phyloP scores from a whole-genome alignment of 1,284 basidiomycete genomes.

The Malassezia vespertilionis region DNA sequence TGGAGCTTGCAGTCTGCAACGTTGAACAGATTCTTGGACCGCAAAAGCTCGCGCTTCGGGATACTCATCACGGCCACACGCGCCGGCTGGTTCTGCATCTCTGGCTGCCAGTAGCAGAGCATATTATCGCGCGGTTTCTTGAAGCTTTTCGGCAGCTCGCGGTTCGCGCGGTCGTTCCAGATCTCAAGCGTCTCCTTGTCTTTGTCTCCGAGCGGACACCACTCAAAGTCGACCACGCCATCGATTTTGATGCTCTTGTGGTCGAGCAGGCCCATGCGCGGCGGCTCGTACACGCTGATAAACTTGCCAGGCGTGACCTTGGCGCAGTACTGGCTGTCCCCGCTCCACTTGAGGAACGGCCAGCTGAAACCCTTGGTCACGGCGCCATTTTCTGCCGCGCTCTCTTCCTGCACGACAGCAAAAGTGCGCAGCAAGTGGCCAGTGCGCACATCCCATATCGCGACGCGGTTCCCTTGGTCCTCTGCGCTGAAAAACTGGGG shows the following conservation, averaged over 20 bases:
- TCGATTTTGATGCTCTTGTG: constrained; percentile 98
- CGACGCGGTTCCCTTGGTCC: constrained; percentile 93
- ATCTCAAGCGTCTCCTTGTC: constrained; percentile 49
- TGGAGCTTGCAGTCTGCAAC: constrained; percentile 96
- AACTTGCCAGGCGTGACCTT: constrained; percentile 76
- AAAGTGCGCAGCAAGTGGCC: constrained; percentile 87
- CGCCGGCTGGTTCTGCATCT: constrained; percentile 88
- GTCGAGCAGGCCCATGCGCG: constrained; percentile 83
- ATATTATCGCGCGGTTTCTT: constrained; percentile 69
- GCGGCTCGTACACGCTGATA: constrained; percentile 93
- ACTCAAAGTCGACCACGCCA: constrained; percentile 96
- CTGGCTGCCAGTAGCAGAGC: constrained; percentile 95
- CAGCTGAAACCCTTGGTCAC: constrained; percentile 62
- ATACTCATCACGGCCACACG: constrained; percentile 84
- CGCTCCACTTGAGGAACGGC: constrained; percentile 95
- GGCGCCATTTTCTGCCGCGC: constrained; percentile 31
- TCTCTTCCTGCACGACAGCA: constrained; percentile 52
- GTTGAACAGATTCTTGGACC: constrained; percentile 96
- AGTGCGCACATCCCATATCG: constrained; percentile 94
- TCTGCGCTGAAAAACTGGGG: constrained; percentile 69
- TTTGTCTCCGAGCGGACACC: constrained; percentile 87
- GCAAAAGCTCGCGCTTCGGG: constrained; percentile 70
- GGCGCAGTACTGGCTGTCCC: constrained; percentile 89
- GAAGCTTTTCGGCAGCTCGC: constrained; percentile 21
- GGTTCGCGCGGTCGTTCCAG: constrained; percentile 20